Evolutionary conservation across 345 rosid genomes (phyloP), one percentile per base, ranked within the genome.

Genomic region (Salix udensis): DNA sequence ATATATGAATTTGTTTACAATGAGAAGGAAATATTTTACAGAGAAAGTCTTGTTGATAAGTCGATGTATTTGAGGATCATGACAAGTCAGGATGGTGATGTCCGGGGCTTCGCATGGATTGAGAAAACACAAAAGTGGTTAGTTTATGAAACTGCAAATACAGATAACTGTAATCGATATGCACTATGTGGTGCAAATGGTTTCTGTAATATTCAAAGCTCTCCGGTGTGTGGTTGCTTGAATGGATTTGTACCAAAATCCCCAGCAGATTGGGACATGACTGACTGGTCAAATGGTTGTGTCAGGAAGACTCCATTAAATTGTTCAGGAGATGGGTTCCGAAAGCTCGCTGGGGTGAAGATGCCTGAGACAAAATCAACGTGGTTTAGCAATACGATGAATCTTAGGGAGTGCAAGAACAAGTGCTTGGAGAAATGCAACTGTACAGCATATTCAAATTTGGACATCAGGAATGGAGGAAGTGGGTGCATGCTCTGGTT

Each of bases 221-320:
- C 5, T 44, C 50, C 50, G 13, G 15, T 44, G 50, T 44, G 50
- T 44, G 50, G 0, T 12, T 44, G 50, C 16, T 44, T 44, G 5
- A 13, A 44, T 44, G 75, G 80, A 21, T 77, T 77, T 34, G 44
- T 15, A 4, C 74, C 79, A 5, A 76, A 77, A 37, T 26, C 15
- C 4, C n/a, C 19, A 19, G 15, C 1, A 26, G 66, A 72, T 15
- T 58, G 67, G 75, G 16, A 48, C 53, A 24, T 5, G 65, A 21
- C 10, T 2, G 58, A 23, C 10, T 68, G 37, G 53, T 26, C 68
- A 0, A 34, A 19, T 23, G 78, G 73, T 13, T 76, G 78, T 55
- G 78, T 68, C 16, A 13, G 66, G 16, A 76, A 36, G 53, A 34
- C 50, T 19, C 67, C 67, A 1, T n/a, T 76, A 15, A 28, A 70